Evolutionary conservation across 2,329 filamentous ascomycete species (phyloP).

Genomic region (Botrytis fragariae): DNA sequence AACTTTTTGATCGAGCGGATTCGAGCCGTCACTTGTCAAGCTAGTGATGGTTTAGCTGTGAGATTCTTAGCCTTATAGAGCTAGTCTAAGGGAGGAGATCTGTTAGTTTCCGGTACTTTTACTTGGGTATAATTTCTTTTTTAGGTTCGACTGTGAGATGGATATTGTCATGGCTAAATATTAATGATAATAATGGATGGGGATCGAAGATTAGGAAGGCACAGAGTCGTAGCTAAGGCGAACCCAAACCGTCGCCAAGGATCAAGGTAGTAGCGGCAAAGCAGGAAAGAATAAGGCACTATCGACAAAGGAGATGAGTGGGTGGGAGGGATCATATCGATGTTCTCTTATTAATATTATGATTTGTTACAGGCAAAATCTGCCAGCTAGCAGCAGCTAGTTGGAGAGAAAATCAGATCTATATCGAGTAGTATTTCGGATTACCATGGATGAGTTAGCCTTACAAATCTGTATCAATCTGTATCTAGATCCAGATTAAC

Average conservation of each 20-base stretch:
- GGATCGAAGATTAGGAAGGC: not conserved
- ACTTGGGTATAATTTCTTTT: not conserved
- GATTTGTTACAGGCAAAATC: not conserved
- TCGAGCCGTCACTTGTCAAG: constrained; percentile 7
- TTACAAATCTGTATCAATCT: not conserved
- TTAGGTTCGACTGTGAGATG: constrained; percentile 9
- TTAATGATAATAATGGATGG: not conserved
- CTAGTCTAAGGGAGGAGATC: not conserved
- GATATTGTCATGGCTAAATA: not conserved
- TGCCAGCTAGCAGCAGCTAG: not conserved
- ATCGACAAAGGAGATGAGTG: not conserved
- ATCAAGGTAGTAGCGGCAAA: constrained; percentile 10
- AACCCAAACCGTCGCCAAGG: constrained; percentile 9
- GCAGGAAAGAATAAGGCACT: not conserved
- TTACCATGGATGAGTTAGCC: not conserved
- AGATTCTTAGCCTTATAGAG: constrained; percentile 2
- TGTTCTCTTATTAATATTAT: not conserved
- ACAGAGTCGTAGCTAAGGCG: constrained; percentile 9
- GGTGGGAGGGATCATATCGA: not conserved
- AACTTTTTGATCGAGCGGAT: constrained; percentile 3
- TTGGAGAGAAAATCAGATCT: not conserved
- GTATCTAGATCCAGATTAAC: constrained; percentile 3
- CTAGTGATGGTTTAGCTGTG: not conserved
- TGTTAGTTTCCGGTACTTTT: constrained; percentile 2
- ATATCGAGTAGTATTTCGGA: not conserved